phyloP scores from a whole-genome alignment of 2,329 filamentous ascomycete species.

The Fusarium tanahbumbuense region DNA sequence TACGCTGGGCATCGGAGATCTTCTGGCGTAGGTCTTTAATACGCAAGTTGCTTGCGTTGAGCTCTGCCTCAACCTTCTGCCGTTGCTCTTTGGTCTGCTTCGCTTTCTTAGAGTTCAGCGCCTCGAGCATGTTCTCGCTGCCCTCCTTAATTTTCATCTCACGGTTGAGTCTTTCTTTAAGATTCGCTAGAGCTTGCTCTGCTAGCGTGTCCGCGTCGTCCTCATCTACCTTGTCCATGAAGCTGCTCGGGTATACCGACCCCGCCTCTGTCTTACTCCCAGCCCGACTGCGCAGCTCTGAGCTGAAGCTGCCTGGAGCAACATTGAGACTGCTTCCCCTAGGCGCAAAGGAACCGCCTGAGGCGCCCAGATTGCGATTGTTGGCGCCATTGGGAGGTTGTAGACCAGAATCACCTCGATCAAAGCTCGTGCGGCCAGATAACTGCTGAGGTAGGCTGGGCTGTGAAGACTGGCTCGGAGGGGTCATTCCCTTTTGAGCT shows the following conservation, averaged over 20 bases:
- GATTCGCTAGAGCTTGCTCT: conserved; percentile 78
- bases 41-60: conserved; percentile 85
- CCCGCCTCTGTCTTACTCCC: conserved; percentile 53
- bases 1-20: conserved; percentile 69
- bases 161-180: conserved; percentile 89
- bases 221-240: conserved; percentile 71
- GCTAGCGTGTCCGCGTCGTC: conserved; percentile 66
- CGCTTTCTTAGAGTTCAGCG: conserved; percentile 91
- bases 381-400: conserved; percentile 61
- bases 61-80: conserved; percentile 82
- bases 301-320: conserved; percentile 87
- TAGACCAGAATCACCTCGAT: conserved; percentile 64
- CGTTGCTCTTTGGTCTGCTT: conserved; percentile 94
- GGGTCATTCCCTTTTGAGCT: conserved; percentile 48
- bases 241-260: conserved; percentile 53
- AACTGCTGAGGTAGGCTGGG: conserved; percentile 49
- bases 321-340: conserved; percentile 77
- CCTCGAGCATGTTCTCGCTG: conserved; percentile 97
- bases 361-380: conserved; percentile 62
- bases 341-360: conserved; percentile 71
- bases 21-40: conserved; percentile 71
- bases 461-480: conserved; percentile 54
- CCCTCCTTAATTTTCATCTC: conserved; percentile 98
- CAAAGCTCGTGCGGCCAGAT: conserved; percentile 55
- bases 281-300: conserved; percentile 77